Evolutionary conservation across 2,329 filamentous ascomycete species (phyloP), one percentile per base, ranked within the genome.

Genomic region (Aspergillus melleus): DNA sequence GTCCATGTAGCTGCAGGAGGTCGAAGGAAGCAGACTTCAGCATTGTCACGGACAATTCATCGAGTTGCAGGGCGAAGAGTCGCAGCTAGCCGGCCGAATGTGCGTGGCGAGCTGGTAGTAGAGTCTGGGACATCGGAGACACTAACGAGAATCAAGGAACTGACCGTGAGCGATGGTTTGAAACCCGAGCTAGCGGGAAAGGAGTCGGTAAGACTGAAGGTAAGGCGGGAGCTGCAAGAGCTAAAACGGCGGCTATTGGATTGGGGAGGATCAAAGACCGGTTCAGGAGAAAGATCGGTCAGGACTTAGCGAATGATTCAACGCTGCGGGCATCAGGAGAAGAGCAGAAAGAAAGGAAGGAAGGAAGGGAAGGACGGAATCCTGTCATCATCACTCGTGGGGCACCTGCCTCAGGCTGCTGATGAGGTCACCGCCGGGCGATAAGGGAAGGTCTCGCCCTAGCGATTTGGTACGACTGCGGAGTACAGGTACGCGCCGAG

Each of bases 1-100:
- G 52, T 30, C 14, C 42, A 62, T 56, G 57, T 47, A 60, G 56
- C 44, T 51, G 46, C 47, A 42, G 39, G 26, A 56, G 56, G 29
- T 30, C 32, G 52, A 55, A 39, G 10, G 47, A 22, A 53, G 44
- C 50, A 39, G 26, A 26, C n/a, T 54, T 59, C 47, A 55, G 60
- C 64, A 66, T 64, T 26, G 30, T 59, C 60, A 60, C 46, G 51
- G 59, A 61, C 62, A 61, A 54, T 59, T 67, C 64, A 65, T 55
- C 59, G 58, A 54, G 49, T 50, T 49, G 42, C 26, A 51, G 52
- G 52, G 20, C 32, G 24, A 30, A 55, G 19, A 30, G 49, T 49
- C 54, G 55, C 20, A 39, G 57, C 56, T 52, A 51, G 54, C 49
- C 44, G 49, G 46, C 36, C 20, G 46, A 62, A 57, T 61, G 59